These are phyloP conservation scores for Yamadazyma friedrichii DNA, from an alignment of 1,139 yeast species.

Conservation along the genomic window DNA sequence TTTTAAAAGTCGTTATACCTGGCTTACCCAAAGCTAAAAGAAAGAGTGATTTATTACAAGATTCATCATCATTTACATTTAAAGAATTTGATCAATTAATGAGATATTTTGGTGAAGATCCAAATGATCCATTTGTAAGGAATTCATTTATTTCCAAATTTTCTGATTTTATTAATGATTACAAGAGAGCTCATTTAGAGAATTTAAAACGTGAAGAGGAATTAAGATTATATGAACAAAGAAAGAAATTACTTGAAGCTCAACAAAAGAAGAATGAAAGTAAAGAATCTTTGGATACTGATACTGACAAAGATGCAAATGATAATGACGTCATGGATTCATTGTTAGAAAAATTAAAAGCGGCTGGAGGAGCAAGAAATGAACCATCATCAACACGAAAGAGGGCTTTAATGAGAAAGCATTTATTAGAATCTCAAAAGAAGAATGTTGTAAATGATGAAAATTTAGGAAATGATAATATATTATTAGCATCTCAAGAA, in stretches of 20 bases:
- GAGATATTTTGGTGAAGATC: conserved; percentile 78
- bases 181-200: conserved; percentile 73
- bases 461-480: conserved; percentile 7
- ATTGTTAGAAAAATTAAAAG: conserved; percentile 66
- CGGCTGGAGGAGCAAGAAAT: conserved; percentile 69
- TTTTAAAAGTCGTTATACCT: conserved; percentile 62
- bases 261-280: conserved; percentile 21
- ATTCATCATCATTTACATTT: conserved; percentile 62
- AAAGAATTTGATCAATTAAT: conserved; percentile 68
- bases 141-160: conserved; percentile 72
- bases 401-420: conserved; percentile 74
- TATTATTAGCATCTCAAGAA: conserved; percentile 4
- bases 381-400: conserved; percentile 81
- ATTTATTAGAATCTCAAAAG: conserved; percentile 42
- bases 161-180: conserved; percentile 69
- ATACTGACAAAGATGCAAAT: conserved; percentile 22
- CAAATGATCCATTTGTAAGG: conserved; percentile 63
- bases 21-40: conserved; percentile 66
- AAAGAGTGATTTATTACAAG: conserved; percentile 61
- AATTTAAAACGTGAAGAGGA: conserved; percentile 81
- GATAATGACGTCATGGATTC: conserved; percentile 71
- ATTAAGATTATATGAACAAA: conserved; percentile 67
- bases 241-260: conserved; percentile 63
- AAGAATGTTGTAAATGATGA: conserved; percentile 9
- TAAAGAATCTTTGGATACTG: conserved; percentile 19